These are phyloP conservation scores for Annulohypoxylon maeteangense DNA, from an alignment of 495 filamentous ascomycete species.

Conservation along the genomic window DNA sequence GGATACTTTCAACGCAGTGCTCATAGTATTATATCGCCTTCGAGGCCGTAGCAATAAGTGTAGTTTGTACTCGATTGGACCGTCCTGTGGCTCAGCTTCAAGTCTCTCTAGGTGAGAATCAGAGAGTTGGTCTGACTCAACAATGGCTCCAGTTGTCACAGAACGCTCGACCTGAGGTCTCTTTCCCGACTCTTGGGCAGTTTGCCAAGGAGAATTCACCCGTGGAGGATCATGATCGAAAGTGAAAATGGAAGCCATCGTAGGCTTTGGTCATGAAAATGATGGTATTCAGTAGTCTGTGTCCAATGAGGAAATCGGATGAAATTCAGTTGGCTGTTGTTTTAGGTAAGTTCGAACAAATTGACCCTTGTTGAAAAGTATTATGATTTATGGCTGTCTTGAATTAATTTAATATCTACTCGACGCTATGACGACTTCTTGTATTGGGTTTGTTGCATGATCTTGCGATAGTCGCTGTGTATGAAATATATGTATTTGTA, in stretches of 20 bases:
- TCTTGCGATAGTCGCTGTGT: conserved; percentile 45
- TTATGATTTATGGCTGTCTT: neutral
- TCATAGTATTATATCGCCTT: conserved; percentile 72
- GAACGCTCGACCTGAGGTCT: conserved; percentile 44
- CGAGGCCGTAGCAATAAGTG: conserved; percentile 87
- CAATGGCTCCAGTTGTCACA: conserved; percentile 45
- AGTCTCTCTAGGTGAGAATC: conserved; percentile 80
- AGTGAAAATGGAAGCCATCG: conserved; percentile 97
- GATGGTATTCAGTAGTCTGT: neutral
- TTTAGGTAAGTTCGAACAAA: neutral
- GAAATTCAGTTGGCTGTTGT: neutral
- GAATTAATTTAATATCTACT: conserved; percentile 24
- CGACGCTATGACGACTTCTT: conserved; percentile 18
- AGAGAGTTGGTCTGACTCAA: conserved; percentile 65
- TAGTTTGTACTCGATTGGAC: conserved; percentile 95
- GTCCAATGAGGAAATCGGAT: neutral
- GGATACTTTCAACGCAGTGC: conserved; percentile 52
- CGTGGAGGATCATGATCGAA: conserved; percentile 88
- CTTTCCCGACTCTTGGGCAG: conserved; percentile 54
- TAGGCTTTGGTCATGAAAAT: conserved; percentile 4
- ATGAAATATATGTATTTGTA: conserved; percentile 59
- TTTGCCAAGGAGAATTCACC: conserved; percentile 90
- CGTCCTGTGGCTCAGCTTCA: conserved; percentile 91
- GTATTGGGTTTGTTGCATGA: conserved; percentile 43
- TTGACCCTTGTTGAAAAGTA: neutral